Evolutionary conservation across 164 flowering plant genomes (phyloP), one percentile per base, ranked within the genome.

Genomic region (Kalanchoe fedtschenkoi): DNA sequence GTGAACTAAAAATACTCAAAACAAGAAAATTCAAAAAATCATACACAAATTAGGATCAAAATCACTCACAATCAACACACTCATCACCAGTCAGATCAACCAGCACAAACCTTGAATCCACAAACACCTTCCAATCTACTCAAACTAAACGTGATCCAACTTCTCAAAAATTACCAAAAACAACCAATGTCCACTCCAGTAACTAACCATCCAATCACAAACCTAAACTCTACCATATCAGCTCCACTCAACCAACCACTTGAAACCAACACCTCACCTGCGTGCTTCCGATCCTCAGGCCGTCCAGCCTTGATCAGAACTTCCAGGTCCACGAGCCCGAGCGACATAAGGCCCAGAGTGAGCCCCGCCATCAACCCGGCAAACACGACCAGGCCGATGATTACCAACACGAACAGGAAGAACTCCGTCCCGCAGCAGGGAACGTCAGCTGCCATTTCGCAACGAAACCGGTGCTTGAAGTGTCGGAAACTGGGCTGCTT

Each of bases 301-400:
- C 84, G 84, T 62, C 98, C 98, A 42, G 96, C 79, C 74, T 75
- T 82, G 77, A 82, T 82, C 72, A 92, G 86, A 54, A 92, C 96
- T 74, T 92, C 96, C 41, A 92, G 92, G 74, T 89, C 98, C 65
- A 92, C 96, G 65, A 89, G 88, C 14, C 96, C 89, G 7, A 92
- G 83, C 30, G 98, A 92, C 98, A 92, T 89, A 66, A 92, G 80
- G 5, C 96, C 95, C 59, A 92, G 79, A 2, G 96, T 89, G 1
- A 89, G 80, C 11, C 98, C 98, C 1, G 98, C 95, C 98, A 92
- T 92, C 29, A 92, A 56, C 30, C 98, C 98, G 0, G 98, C 96
- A 70, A 92, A 92, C 28, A 38, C 10, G 16, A 92, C 98, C 46
- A 92, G 53, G 13, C 91, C 95, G 6, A 81, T 58, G 32, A 80